Evolutionary conservation across 345 rosid species (phyloP).

Genomic region (Cardiospermum halicacabum): DNA sequence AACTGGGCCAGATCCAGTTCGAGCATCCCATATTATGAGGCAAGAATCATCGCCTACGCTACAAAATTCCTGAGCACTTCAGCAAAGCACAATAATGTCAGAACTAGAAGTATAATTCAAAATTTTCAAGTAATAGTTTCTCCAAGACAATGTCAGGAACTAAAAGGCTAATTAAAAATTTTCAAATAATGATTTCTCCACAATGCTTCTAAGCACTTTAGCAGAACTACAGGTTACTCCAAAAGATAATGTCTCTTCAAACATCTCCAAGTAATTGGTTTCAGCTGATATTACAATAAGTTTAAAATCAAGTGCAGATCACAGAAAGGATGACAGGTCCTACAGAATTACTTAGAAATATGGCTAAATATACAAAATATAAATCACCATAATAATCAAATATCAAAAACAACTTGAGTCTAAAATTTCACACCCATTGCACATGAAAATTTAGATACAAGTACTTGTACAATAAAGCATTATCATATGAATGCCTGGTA

Average conservation of each 20-base stretch:
- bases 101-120: slow-evolving; percentile 7
- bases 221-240: slow-evolving; percentile 23
- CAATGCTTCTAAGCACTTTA: slow-evolving; percentile 92
- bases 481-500: background rate
- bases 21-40: slow-evolving; percentile 99
- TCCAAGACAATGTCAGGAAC: slow-evolving; percentile 22
- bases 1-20: slow-evolving; percentile 73
- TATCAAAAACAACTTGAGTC: background rate
- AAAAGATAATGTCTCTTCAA: slow-evolving; percentile 7
- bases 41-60: slow-evolving; percentile 99
- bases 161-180: slow-evolving; percentile 4
- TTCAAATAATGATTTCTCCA: slow-evolving; percentile 28
- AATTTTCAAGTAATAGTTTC: slow-evolving; percentile 14
- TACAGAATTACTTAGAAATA: background rate
- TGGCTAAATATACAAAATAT: background rate
- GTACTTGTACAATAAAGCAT: background rate
- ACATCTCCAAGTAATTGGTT: slow-evolving; percentile 6
- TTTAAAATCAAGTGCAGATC: background rate
- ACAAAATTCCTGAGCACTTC: slow-evolving; percentile 94
- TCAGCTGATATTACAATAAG: background rate
- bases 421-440: background rate
- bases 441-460: background rate
- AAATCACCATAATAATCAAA: background rate
- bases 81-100: slow-evolving; percentile 26
- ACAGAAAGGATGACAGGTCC: background rate